Base-by-base conservation (phyloP, 2,329 filamentous ascomycete species). In the Trichoderma aggressivum region DNA sequence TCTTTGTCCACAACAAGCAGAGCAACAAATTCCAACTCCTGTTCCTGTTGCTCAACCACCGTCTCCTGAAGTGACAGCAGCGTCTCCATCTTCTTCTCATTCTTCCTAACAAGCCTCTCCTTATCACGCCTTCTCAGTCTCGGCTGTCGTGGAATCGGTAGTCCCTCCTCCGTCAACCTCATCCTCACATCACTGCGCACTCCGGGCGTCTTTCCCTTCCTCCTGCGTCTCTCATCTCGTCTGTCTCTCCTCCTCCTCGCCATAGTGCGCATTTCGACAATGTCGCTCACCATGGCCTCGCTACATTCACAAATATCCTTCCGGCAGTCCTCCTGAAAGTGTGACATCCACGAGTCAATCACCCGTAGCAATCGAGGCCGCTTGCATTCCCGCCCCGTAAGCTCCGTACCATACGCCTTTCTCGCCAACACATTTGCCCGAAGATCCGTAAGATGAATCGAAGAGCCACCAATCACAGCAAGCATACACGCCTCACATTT, bases 401-500 rank as follows among this genome's bases (percentile, higher is more conserved):
- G 2, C 16, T 61, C 47, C 28, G 26, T 39, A 12, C 30, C 39
- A 26, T 21, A 58, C 66, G 16, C 63, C 72, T 68, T 77, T 76
- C 86, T 81, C 36, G 82, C 81, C 11, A 82, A 32, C 68, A 88
- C 74, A 53, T 80, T 78, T 3, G 84, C 82, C 32, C 83, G 77
- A 36, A 89, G 74, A 74, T 87, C 85, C 7, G 79, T 76, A 3
- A 89, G 76, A 1, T 83, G 74, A 18, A 80, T 75, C 5, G 75
- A 77, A 36, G 81, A 80, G 0, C 83, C 84, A 2, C 86, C 86
- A 0, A 89, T 75, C 3, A 80, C 79, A 2, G 85, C 81, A 14
- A 89, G 76, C 32, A 87, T 83, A 72, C 87, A 89, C 2, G 86
- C 87, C 74, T 87, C 84, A 73, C 87, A 89, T 2, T 34, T 39